Conservation (phyloP, 768 basidiomycete species). For the Tulasnella sp. region DNA sequence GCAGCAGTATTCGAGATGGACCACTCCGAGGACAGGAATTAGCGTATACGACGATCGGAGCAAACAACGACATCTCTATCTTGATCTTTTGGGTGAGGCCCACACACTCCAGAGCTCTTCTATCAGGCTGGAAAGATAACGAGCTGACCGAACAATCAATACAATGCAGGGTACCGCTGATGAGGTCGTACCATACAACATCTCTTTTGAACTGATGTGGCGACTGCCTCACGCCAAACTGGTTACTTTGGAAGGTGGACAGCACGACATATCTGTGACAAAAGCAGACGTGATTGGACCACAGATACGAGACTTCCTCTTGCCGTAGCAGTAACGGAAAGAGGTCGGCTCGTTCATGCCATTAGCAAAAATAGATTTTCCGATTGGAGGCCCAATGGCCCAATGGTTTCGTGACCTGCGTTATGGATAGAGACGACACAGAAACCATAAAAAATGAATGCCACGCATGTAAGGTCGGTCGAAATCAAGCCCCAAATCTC, state of each 20-base stretch:
- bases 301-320: conserved; percentile 10
- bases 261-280: conserved; percentile 19
- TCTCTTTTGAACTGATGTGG: conserved; percentile 11
- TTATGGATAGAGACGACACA: too few relatives aligned
- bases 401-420: too few relatives aligned
- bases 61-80: conserved; percentile 5
- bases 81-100: conserved; percentile 13
- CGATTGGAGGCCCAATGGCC: too few relatives aligned
- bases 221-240: conserved; percentile 19
- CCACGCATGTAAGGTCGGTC: too few relatives aligned
- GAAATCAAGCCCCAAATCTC: too few relatives aligned
- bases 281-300: conserved; percentile 7
- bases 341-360: too few relatives aligned
- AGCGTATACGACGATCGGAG: conserved; percentile 22
- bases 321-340: too few relatives aligned
- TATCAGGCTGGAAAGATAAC: background rate
- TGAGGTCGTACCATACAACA: conserved; percentile 15
- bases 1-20: conserved; percentile 21
- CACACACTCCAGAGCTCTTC: background rate
- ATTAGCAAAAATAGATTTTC: too few relatives aligned
- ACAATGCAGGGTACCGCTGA: conserved; percentile 20
- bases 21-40: conserved; percentile 23
- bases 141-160: background rate
- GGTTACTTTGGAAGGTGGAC: conserved; percentile 19
- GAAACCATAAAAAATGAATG: too few relatives aligned